Conservation (phyloP, 2,329 filamentous ascomycete genomes). For the Fusarium compactum region DNA sequence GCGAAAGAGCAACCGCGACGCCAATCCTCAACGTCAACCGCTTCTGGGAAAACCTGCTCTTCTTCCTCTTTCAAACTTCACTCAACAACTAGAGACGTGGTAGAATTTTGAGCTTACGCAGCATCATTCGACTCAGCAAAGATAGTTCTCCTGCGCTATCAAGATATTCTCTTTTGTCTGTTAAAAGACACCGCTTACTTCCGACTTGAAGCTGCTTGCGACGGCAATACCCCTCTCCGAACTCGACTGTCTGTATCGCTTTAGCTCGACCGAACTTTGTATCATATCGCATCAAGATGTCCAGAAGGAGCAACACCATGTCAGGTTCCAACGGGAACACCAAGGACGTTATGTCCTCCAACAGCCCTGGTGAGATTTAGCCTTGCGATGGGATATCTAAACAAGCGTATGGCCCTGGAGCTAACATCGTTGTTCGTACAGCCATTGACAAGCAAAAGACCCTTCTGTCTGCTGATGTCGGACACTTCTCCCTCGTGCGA, state of each 20-base stretch:
- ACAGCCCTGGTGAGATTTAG: constrained; percentile 52
- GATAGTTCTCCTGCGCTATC: not conserved
- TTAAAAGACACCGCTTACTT: constrained; percentile 21
- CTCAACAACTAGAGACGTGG: constrained; percentile 3
- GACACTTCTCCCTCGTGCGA: constrained; percentile 78
- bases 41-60: constrained; percentile 28
- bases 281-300: constrained; percentile 63
- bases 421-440: constrained; percentile 48
- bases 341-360: constrained; percentile 48
- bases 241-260: not conserved
- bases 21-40: constrained; percentile 40
- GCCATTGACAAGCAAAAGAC: constrained; percentile 81
- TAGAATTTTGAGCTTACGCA: not conserved
- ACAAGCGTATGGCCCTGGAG: not conserved
- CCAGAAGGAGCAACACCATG: constrained; percentile 67
- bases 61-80: constrained; percentile 7
- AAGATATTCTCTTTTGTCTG: not conserved
- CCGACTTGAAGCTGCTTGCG: constrained; percentile 8
- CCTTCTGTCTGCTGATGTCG: constrained; percentile 75
- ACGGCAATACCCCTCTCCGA: constrained; percentile 1
- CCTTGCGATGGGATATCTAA: not conserved
- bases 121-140: not conserved
- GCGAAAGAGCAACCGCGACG: constrained; percentile 33
- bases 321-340: constrained; percentile 46
- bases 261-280: not conserved